These are phyloP conservation scores for Suillus decipiens DNA, from an alignment of 768 basidiomycete genomes.

Conservation along the genomic window DNA sequence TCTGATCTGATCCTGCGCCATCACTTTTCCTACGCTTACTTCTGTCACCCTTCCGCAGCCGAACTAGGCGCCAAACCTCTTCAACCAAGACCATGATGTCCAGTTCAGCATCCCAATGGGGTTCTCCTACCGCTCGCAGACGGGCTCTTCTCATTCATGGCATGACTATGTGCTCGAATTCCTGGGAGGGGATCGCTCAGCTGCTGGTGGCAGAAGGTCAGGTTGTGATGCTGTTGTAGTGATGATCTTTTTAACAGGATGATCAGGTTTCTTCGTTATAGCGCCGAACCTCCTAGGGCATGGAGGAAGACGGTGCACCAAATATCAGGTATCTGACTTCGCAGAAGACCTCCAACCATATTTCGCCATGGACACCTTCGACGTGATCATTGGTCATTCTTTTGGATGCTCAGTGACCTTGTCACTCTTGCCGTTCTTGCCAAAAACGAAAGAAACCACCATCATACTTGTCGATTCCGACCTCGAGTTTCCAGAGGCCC, in stretches of 20 bases:
- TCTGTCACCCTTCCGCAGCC: background rate
- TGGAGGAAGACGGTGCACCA: conserved; percentile 8
- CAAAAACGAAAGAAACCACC: conserved; percentile 11
- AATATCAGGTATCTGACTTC: background rate
- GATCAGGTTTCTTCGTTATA: conserved; percentile 24
- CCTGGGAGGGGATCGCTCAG: conserved; percentile 18
- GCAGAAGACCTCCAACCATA: conserved; percentile 14
- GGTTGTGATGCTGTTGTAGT: background rate
- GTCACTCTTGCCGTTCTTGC: conserved; percentile 20
- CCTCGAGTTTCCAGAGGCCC: background rate
- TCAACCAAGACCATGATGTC: background rate
- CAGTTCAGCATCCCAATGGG: conserved; percentile 22
- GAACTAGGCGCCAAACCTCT: background rate
- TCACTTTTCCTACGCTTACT: background rate
- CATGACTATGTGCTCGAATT: conserved; percentile 18
- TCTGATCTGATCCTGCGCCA: no score
- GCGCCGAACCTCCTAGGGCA: conserved; percentile 30
- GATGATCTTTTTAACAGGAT: background rate
- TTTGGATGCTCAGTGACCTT: conserved; percentile 17
- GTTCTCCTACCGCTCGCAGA: conserved; percentile 19
- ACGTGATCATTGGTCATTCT: conserved; percentile 24
- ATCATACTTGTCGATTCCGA: conserved; percentile 18
- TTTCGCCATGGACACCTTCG: conserved; percentile 15
- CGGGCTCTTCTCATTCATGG: conserved; percentile 26
- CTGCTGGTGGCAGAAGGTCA: conserved; percentile 21